Conservation (phyloP, 495 filamentous ascomycete species). For the Penicillium canariense region DNA sequence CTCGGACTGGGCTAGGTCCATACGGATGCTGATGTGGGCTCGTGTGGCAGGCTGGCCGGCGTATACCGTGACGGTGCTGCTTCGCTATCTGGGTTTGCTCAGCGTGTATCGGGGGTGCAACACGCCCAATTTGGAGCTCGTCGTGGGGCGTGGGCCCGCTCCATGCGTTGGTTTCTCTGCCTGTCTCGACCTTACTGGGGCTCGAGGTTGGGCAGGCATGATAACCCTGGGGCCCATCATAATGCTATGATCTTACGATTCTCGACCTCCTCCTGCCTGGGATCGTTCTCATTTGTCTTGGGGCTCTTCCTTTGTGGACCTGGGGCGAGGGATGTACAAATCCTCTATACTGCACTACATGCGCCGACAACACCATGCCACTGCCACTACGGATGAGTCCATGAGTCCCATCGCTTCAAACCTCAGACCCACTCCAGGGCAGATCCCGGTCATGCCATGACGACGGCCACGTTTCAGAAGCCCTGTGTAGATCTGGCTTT, state of each 20-base stretch:
- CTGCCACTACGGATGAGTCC: too few species aligned
- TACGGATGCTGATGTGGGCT: constrained; percentile 15
- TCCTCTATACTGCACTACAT: background rate
- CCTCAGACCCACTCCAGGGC: background rate
- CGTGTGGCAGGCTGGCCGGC: constrained; percentile 9
- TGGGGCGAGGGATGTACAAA: background rate
- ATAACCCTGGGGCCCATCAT: background rate
- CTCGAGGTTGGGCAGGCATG: constrained; percentile 3
- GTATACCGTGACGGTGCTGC: too few species aligned
- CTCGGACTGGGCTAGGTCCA: constrained; percentile 14
- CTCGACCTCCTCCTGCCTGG: background rate
- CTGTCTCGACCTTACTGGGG: background rate
- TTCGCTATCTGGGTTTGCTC: too few species aligned
- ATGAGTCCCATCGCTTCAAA: background rate
- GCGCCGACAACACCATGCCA: background rate
- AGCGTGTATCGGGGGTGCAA: background rate
- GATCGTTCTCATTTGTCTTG: too few species aligned
- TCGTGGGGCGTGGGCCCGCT: constrained; percentile 1
- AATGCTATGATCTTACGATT: constrained; percentile 2
- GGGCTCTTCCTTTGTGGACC: background rate
- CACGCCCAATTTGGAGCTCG: background rate
- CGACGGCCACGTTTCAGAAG: background rate
- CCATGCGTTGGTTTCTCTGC: constrained; percentile 5
- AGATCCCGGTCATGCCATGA: background rate
- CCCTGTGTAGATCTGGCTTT: background rate